Evolutionary conservation across 2,329 filamentous ascomycete genomes (phyloP), one percentile per base, ranked within the genome.

Genomic region (Cadophora gregata): DNA sequence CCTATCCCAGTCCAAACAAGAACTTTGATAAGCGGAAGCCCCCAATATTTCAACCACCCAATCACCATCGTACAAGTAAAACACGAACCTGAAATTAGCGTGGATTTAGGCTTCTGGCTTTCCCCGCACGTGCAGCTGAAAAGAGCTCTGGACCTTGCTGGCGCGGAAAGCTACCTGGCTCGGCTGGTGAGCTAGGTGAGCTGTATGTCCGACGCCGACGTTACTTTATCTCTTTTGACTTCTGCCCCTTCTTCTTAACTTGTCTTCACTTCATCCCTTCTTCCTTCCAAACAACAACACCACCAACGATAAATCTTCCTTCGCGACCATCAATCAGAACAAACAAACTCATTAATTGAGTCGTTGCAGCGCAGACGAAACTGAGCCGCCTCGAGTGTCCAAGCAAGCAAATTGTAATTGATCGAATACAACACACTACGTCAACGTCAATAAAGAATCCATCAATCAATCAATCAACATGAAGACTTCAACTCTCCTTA

Each of bases 401-500:
- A n/a, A n/a, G n/a, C n/a, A n/a, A n/a, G n/a, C n/a, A n/a, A n/a
- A n/a, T n/a, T n/a, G n/a, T n/a, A 27, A 14, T 14, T 24, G 36
- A 16, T 8, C 36, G 6, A n/a, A n/a, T n/a, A n/a, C n/a, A n/a
- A n/a, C n/a, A n/a, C n/a, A n/a, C n/a, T n/a, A n/a, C n/a, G n/a
- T n/a, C n/a, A 38, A 38, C 6, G 36, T 38, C 36, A 16, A 42
- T 16, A 42, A 16, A 12, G 19, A 7, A 47, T 21, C 42, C 42
- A 8, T 47, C n/a, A 47, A 21, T 10, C 3, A 7, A n/a, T n/a
- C 64, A 67, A 66, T 59, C 76, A 81, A 72, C 24, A 83, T 83
- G 81, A 83, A 82, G 80, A 70, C 75, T 70, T 61, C 76, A 48
- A 68, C 79, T 65, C 66, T 79, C 55, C 36, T 59, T 36, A 61